Evolutionary conservation across 495 filamentous ascomycete species (phyloP), one percentile per base, ranked within the genome.

Genomic region (Xeromyces bisporus): DNA sequence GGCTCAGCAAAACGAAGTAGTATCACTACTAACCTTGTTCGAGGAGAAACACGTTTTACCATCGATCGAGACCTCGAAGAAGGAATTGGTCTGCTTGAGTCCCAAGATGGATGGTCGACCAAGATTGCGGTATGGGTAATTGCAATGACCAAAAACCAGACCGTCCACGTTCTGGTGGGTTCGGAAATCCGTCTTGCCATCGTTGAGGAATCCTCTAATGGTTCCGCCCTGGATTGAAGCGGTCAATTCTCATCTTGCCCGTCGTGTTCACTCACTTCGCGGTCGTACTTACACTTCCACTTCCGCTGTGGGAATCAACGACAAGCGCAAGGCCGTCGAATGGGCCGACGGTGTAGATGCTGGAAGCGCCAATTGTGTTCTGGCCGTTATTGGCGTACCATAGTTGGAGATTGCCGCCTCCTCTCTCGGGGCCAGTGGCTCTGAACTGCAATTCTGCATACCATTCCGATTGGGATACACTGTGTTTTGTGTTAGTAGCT

Each of bases 111-210:
- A 79, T 18, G 83, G 74, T 7, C 81, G 71, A 10, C 89, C 89
- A 13, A 89, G 62, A 56, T 97, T 97, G 31, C 89, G 79, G 61
- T 94, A 97, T 18, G 72, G 43, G 44, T 86, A 92, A 39, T 77
- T 70, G 59, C 89, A 97, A 55, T 93, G 81, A 15, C 84, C 89
- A 47, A 97, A 97, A 18, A 91, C 80, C 26, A 94, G 64, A 39
- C 64, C 75, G 53, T 93, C 85, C 3, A 92, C 73, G 42, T 67
- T 76, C 36, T 72, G 67, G 46, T 87, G 79, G 29, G 64, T 64
- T 44, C 73, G 80, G 66, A 80, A 93, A 48, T 89, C 79, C 36
- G 61, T 72, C 15, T 58, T 71, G 33, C 87, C 89, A 51, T 96
- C 89, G 53, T 96, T 97, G 47, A 97, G 56, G 60, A 96, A 96